Evolutionary conservation across 2,329 filamentous ascomycete genomes (phyloP).

Genomic region (Fusarium chuoi): DNA sequence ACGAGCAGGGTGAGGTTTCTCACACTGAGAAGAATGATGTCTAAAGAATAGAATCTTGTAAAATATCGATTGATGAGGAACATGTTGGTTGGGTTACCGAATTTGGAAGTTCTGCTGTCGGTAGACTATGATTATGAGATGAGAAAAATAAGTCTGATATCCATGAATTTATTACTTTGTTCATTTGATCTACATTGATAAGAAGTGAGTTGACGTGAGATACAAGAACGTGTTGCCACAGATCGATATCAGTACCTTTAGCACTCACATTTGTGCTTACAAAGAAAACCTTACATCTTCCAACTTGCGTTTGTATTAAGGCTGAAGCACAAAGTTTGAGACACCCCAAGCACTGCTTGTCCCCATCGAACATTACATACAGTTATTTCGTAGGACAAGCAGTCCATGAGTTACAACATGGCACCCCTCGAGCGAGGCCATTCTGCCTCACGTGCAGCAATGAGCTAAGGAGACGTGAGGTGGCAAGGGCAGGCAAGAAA

Average conservation of each 20-base stretch:
- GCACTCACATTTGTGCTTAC: not conserved
- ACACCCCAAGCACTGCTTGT: not conserved
- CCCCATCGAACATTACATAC: not conserved
- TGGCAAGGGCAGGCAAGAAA: too few relatives aligned
- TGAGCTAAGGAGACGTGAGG: not conserved
- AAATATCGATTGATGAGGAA: not conserved
- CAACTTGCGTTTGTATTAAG: not conserved
- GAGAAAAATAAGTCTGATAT: slow-evolving; percentile 16
- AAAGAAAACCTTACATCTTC: not conserved
- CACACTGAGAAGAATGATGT: slow-evolving; percentile 34
- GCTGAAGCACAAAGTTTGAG: not conserved
- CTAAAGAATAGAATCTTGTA: not conserved
- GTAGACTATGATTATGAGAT: not conserved
- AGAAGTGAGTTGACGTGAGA: fast-evolving
- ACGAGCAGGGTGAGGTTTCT: slow-evolving; percentile 3
- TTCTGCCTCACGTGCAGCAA: not conserved
- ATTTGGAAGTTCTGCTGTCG: not conserved
- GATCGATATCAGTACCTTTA: not conserved
- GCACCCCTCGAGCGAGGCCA: not conserved
- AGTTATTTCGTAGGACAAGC: not conserved
- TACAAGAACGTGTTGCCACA: fast-evolving
- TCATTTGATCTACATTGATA: fast-evolving
- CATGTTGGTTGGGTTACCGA: not conserved
- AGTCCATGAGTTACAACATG: not conserved
- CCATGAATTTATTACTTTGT: not conserved